phyloP scores from a whole-genome alignment of 805 yeast genomes.

The Suhomyces sp. region DNA sequence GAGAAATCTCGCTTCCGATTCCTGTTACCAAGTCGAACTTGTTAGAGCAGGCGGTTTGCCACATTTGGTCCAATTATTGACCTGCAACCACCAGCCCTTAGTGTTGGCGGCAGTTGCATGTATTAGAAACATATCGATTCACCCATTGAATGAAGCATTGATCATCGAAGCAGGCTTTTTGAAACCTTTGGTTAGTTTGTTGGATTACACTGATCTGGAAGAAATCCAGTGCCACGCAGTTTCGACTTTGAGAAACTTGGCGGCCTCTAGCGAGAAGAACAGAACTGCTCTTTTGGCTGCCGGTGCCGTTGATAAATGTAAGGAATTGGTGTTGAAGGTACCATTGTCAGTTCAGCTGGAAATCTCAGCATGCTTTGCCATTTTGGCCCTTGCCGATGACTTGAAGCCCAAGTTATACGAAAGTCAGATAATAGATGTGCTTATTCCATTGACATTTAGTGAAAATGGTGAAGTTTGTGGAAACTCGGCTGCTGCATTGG shows the following conservation, averaged over 20 bases:
- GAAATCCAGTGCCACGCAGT: conserved; percentile 99
- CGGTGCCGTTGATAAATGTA: conserved; percentile 92
- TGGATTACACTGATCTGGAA: conserved; percentile 83
- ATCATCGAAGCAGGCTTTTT: conserved; percentile 96
- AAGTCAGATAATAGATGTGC: conserved; percentile 79
- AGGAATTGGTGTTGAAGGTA: conserved; percentile 76
- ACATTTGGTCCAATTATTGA: conserved; percentile 83
- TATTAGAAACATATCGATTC: conserved; percentile 93
- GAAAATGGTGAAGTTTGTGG: conserved; percentile 94
- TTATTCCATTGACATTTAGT: conserved; percentile 87
- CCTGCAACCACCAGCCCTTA: conserved; percentile 86
- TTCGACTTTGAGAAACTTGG: conserved; percentile 90
- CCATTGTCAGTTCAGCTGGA: conserved; percentile 95
- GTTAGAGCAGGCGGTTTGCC: conserved; percentile 95
- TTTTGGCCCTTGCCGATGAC: conserved; percentile 93
- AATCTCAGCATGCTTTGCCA: conserved; percentile 95
- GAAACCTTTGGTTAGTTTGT: conserved; percentile 80
- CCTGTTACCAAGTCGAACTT: conserved; percentile 91
- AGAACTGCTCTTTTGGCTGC: conserved; percentile 89
- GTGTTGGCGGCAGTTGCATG: conserved; percentile 98
- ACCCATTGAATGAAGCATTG: conserved; percentile 91
- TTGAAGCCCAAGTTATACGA: conserved; percentile 80
- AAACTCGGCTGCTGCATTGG: conserved; percentile 96
- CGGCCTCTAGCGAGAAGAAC: conserved; percentile 92
- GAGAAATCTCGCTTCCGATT: conserved; percentile 93